Percentiles rank a stretch among this genome's conserved stretches.
These are phyloP conservation scores for Gossypium stocksii DNA, from an alignment of 345 rosid genomes.

Conservation along the genomic window DNA sequence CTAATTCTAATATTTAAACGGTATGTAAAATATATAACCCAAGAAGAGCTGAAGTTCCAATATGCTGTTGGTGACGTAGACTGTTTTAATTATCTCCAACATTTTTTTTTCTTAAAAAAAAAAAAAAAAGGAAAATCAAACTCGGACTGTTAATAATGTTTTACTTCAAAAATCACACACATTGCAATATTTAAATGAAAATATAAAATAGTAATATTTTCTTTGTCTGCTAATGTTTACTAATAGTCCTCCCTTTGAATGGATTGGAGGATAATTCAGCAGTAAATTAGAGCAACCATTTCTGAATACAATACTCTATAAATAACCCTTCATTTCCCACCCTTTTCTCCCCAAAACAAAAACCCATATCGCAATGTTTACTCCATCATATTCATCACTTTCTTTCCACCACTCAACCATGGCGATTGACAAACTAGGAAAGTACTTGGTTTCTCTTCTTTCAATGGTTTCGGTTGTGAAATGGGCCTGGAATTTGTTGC, in stretches of 20 bases:
- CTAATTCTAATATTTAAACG: too few relatives aligned
- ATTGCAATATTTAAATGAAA: not conserved
- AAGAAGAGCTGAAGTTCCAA: not conserved
- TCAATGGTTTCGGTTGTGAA: not conserved
- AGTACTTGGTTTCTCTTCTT: not conserved
- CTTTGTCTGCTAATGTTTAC: not conserved
- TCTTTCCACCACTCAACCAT: not conserved
- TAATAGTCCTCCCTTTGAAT: not conserved
- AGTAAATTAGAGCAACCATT: not conserved
- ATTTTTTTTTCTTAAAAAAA: not conserved
- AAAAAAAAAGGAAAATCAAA: not conserved
- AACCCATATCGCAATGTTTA: not conserved
- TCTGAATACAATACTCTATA: not conserved
- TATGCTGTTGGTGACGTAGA: not conserved
- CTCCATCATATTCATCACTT: not conserved
- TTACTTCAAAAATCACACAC: not conserved
- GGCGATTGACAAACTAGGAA: not conserved
- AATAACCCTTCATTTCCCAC: not conserved
- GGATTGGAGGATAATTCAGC: not conserved
- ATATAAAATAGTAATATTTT: not conserved
- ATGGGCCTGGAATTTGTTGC: slow-evolving; percentile 1
- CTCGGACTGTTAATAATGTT: not conserved
- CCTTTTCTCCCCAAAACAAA: not conserved
- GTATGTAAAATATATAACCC: too few relatives aligned
- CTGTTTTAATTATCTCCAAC: not conserved